phyloP scores from a whole-genome alignment of 345 rosid genomes.

The Citrus inodora region DNA sequence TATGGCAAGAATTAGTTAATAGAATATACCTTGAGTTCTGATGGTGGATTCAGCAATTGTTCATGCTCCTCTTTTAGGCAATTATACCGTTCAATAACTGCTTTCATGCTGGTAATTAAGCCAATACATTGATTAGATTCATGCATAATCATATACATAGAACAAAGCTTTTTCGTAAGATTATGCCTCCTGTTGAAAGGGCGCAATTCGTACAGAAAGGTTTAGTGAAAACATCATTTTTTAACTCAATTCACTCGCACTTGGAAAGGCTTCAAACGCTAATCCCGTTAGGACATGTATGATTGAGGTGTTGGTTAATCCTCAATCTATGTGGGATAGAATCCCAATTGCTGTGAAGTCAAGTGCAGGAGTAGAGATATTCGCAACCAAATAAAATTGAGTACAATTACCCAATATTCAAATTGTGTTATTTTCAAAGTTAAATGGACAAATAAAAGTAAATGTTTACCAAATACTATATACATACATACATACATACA shows the following conservation, averaged over 20 bases:
- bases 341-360: too few species aligned
- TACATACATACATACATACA: too few species aligned
- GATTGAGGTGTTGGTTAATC: too few species aligned
- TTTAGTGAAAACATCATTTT: too few species aligned
- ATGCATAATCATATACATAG: neutral
- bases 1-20: neutral
- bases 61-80: constrained; percentile 56
- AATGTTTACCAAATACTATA: too few species aligned
- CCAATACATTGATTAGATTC: constrained; percentile 11
- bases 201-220: neutral
- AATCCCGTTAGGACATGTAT: too few species aligned
- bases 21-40: constrained; percentile 63
- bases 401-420: neutral
- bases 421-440: neutral
- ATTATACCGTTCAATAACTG: constrained; percentile 60
- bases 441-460: neutral
- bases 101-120: constrained; percentile 51
- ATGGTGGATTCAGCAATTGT: constrained; percentile 46
- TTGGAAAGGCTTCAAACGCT: too few species aligned
- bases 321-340: too few species aligned
- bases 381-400: neutral
- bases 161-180: neutral
- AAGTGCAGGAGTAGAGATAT: neutral
- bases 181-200: too few species aligned
- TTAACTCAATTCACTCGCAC: too few species aligned